Evolutionary conservation across 2,329 filamentous ascomycete genomes (phyloP), one percentile per base, ranked within the genome.

Genomic region (Coniochaeta sp.): DNA sequence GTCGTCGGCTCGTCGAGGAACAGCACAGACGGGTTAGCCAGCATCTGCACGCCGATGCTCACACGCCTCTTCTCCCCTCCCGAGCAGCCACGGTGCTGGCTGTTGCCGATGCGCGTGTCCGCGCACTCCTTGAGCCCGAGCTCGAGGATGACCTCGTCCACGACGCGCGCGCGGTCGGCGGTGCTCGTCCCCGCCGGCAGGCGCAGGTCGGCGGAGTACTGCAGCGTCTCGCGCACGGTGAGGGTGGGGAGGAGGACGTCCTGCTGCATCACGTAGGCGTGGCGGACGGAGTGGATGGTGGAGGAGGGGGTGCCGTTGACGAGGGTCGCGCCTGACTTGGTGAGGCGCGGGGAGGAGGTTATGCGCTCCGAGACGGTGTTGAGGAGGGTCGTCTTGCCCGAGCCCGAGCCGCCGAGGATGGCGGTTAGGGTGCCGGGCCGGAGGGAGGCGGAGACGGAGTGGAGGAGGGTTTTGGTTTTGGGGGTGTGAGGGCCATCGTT

Each of bases 1-100:
- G 87, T 91, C 0, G 88, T 91, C 0, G 87, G 87, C 60, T 91
- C 88, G 60, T 92, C 88, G 20, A 90, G 76, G 64, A 89, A 91
- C 6, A 91, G 69, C 1, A 91, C 78, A 6, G 85, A 89, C 1
- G 88, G 87, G 61, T 91, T 91, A 4, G 85, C 82, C n/a, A 91
- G 71, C 52, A 91, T 73, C 65, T 91, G 87, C 4, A 91, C 86
- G 2, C 86, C 87, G 47, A 91, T 87, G 56, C 85, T 89, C 0
- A 85, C 86, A 28, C 87, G 73, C 55, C 87, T 75, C 71, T 90
- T 91, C 65, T 91, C 88, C 3, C 87, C 88, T 0, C 88, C 87
- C 45, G 86, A 90, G 60, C 87, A 91, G 0, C 87, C 87, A 45
- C 87, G 84, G 59, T 89, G 85, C 49, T 79, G 77, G 52, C 78